Evolutionary conservation across 2,329 filamentous ascomycete genomes (phyloP).

Genomic region (Colletotrichum cereale): DNA sequence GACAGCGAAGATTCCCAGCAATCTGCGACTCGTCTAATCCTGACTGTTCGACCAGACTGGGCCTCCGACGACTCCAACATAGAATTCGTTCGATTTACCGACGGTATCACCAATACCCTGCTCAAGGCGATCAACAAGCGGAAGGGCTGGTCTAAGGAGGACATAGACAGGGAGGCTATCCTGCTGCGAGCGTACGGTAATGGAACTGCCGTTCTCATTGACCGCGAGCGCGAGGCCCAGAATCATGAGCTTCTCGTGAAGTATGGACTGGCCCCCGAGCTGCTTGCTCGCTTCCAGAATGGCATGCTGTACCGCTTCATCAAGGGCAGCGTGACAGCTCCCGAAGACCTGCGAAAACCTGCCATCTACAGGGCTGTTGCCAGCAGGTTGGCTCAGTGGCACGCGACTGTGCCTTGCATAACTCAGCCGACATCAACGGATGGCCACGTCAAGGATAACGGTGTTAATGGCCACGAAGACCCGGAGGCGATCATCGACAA

Average conservation of each 20-base stretch:
- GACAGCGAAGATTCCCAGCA: constrained; percentile 80
- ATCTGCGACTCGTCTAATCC: constrained; percentile 83
- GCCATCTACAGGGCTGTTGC: constrained; percentile 87
- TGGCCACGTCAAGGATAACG: constrained; percentile 52
- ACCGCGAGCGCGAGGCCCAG: constrained; percentile 85
- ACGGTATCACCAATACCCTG: constrained; percentile 97
- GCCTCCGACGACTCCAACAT: constrained; percentile 77
- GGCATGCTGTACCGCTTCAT: constrained; percentile 96
- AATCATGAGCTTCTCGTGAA: constrained; percentile 90
- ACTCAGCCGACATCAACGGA: constrained; percentile 49
- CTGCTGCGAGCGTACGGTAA: constrained; percentile 94
- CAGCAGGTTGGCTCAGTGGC: constrained; percentile 89
- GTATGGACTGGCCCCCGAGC: constrained; percentile 83
- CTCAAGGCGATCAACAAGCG: constrained; percentile 81
- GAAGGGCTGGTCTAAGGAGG: constrained; percentile 76
- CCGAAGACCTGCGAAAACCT: constrained; percentile 82
- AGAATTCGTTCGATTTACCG: constrained; percentile 91
- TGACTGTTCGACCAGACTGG: constrained; percentile 88
- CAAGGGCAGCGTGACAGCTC: constrained; percentile 81
- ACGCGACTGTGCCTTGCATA: constrained; percentile 77
- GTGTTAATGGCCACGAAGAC: constrained; percentile 48
- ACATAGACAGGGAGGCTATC: constrained; percentile 86
- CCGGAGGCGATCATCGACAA: constrained; percentile 55
- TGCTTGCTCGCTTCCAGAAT: constrained; percentile 94
- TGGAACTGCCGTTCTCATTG: constrained; percentile 94